phyloP scores from a whole-genome alignment of 2,329 filamentous ascomycete genomes.

The Fusarium redolens region DNA sequence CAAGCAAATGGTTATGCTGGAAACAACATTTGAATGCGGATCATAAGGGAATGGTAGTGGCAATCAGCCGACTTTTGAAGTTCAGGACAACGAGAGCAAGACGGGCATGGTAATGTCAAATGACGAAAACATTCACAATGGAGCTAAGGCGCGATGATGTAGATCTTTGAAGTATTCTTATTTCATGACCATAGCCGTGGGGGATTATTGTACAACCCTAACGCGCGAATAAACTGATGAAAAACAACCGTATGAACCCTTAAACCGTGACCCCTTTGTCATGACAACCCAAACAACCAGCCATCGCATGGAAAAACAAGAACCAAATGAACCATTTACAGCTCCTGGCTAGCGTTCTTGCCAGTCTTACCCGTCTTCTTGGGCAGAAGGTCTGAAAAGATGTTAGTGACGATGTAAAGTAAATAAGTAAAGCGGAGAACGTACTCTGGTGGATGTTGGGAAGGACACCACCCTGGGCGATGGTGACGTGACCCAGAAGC shows the following conservation, averaged over 20 bases:
- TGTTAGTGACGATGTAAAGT: conserved; percentile 51
- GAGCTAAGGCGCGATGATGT: background rate
- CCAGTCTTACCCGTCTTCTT: conserved; percentile 98
- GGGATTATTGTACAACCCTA: conserved; percentile 79
- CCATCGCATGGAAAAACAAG: conserved; percentile 66
- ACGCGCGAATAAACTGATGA: conserved; percentile 59
- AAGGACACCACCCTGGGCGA: conserved; percentile 95
- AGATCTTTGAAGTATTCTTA: conserved; percentile 64
- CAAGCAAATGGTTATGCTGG: background rate
- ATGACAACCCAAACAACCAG: conserved; percentile 80
- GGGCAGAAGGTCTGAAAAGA: conserved; percentile 83
- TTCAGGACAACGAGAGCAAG: too few species aligned
- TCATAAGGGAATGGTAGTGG: too few species aligned
- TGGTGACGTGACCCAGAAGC: conserved; percentile 94
- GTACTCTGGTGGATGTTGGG: conserved; percentile 98
- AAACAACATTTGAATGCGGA: background rate
- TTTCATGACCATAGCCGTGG: conserved; percentile 75
- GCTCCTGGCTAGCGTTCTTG: conserved; percentile 93
- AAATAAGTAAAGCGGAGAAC: conserved; percentile 51
- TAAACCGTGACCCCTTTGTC: conserved; percentile 83
- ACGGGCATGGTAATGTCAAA: too few species aligned
- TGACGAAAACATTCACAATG: background rate
- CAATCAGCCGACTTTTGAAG: background rate
- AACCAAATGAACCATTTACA: conserved; percentile 71
- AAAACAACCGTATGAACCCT: conserved; percentile 75